phyloP scores from a whole-genome alignment of 2,329 filamentous ascomycete genomes.

The Metarhizium rileyi region DNA sequence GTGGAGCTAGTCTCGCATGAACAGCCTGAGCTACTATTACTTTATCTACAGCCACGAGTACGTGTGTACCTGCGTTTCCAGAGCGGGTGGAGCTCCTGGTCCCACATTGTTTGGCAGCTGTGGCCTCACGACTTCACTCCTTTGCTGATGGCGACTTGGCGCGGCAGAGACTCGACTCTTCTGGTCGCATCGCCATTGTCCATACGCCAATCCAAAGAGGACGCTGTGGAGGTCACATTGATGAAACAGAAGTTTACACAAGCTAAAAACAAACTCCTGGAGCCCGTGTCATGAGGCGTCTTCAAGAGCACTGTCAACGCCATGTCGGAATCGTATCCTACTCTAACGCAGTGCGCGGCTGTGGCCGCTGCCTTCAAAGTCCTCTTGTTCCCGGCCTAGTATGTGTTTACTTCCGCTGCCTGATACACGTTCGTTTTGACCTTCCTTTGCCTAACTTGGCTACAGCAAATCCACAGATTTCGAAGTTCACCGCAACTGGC shows the following conservation, averaged over 20 bases:
- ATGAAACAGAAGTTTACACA: background rate
- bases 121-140: conserved; percentile 1
- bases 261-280: background rate
- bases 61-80: too few relatives aligned
- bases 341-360: conserved; percentile 79
- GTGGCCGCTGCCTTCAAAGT: conserved; percentile 84
- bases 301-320: conserved; percentile 8
- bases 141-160: background rate
- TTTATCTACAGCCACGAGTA: too few relatives aligned
- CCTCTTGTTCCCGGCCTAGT: conserved; percentile 91
- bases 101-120: background rate
- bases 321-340: conserved; percentile 78
- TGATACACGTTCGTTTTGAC: background rate
- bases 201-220: background rate
- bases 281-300: background rate
- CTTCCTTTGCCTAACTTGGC: background rate
- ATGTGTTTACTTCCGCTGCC: conserved; percentile 29
- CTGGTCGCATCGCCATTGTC: background rate
- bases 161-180: background rate
- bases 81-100: background rate
- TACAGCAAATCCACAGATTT: conserved; percentile 95
- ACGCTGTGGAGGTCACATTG: background rate
- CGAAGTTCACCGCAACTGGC: conserved; percentile 97
- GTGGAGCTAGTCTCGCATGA: too few relatives aligned
- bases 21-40: too few relatives aligned